Evolutionary conservation across 129 eudicot species (phyloP), one percentile per base, ranked within the genome.

Genomic region (Artemisia tridentata): DNA sequence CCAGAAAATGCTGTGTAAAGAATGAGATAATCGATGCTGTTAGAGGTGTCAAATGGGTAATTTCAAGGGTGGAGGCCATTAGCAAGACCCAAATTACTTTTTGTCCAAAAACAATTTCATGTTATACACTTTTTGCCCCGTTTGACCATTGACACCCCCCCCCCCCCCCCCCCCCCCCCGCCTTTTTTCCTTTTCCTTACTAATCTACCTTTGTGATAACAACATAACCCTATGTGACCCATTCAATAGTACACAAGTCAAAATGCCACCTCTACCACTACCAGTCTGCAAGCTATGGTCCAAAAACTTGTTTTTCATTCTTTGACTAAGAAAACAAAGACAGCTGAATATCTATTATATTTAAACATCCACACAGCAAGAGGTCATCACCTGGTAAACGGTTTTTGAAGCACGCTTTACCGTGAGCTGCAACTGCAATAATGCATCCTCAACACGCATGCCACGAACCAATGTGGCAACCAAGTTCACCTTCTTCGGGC

Each of bases 361-460:
- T 45, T 63, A 16, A 20, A 15, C 34, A 31, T 15, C 64, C 31
- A 66, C 62, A 49, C 52, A 62, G 15, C 52, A 62, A 20, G 17
- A 43, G 19, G 11, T 64, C 11, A 51, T 80, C 34, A 92, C 98
- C 98, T 89, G 96, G 74, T 92, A 92, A 63, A 92, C 98, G 18
- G 98, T 89, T 82, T 89, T 92, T 46, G 95, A 79, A 61, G 96
- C 98, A 80, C 98, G 84, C 60, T 92, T 92, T 51, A 92, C 90
- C 0, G 92, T 89, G 68, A 92, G 85, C 77, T 92, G 98, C 81
- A 92, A 78, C 90, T 92, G 98, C 79, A 92, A 74, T 75, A 92
- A 80, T 55, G 98, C 98, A 85, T 91, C 98, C 80, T 92, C 96
- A 45, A 89, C 98, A 31, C 95, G 98, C 98, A 92, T 92, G 53